Conservation (phyloP, 768 basidiomycete species). For the Termitomyces sp. region DNA sequence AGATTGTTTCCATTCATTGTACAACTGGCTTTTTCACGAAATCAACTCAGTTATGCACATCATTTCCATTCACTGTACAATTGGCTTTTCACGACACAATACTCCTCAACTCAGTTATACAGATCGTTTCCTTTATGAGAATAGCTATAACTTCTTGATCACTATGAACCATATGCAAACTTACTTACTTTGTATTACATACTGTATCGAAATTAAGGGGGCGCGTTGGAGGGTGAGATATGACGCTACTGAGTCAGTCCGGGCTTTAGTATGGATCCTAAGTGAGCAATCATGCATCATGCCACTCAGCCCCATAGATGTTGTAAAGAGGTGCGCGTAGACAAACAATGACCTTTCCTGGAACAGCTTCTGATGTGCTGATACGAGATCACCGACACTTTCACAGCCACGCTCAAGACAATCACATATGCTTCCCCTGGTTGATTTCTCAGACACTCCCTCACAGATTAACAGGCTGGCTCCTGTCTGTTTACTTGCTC, state of each 20-base stretch:
- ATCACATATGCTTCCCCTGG: not conserved
- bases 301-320: not conserved
- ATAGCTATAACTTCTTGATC: not conserved
- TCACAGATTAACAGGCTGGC: slow-evolving; percentile 1
- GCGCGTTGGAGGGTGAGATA: not conserved
- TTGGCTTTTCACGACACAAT: not conserved
- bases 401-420: not conserved
- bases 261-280: too few relatives aligned
- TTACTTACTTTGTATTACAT: not conserved
- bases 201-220: not conserved
- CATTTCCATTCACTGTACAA: not conserved
- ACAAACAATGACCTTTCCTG: not conserved
- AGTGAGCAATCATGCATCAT: too few relatives aligned
- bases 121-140: not conserved
- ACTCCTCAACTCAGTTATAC: not conserved
- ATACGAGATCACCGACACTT: not conserved
- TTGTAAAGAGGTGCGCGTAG: not conserved
- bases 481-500: not conserved
- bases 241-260: not conserved
- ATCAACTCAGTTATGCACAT: not conserved
- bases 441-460: not conserved
- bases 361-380: not conserved
- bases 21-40: too few relatives aligned
- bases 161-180: too few relatives aligned
- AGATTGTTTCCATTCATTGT: too few relatives aligned